Evolutionary conservation across 192 early-diverging fungal species (phyloP), one percentile per base, ranked within the genome.

Genomic region (Coemansia sp.): DNA sequence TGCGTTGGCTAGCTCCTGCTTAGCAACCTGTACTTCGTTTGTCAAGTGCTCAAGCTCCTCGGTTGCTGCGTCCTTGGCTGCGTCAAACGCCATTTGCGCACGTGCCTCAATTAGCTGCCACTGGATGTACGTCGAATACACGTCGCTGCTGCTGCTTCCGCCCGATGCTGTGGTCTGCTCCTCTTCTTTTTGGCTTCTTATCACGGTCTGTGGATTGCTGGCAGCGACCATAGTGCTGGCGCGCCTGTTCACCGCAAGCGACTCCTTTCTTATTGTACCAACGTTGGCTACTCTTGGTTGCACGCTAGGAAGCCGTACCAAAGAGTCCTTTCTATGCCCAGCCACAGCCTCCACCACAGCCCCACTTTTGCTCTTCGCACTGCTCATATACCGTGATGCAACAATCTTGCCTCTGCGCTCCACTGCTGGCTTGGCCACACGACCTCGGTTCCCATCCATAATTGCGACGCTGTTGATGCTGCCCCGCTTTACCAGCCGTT

Each of bases 341-440:
- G 6, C 23, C 9, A 2, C 46, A 25, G n/a, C 4, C n/a, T 49
- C 46, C 12, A 10, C 46, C 21, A 49, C 46, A 6, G 2, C 2
- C n/a, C 5, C 13, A 26, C 12, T 23, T 7, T 26, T 51, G 25
- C 25, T 51, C 8, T 25, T 61, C 20, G 49, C 25, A 16, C 58
- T 58, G 51, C 59, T 63, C 72, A 75, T 75, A 59, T 81, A 81
- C 37, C 78, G 78, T 42, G 78, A 81, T 4, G 78, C 69, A 13
- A 81, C 34, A 4, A 66, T 52, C n/a, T 66, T 65, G 16, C 59
- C 72, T 26, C 67, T 67, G 31, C 56, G 66, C 66, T 70, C 70
- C 21, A 51, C 48, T n/a, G 55, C 29, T 15, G 69, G 58, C 70
- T 81, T 81, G 15, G 58, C 56, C 12, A 75, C 63, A 4, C 72